These are phyloP conservation scores for Diaporthe citri DNA, from an alignment of 2,329 filamentous ascomycete genomes.

Conservation along the genomic window DNA sequence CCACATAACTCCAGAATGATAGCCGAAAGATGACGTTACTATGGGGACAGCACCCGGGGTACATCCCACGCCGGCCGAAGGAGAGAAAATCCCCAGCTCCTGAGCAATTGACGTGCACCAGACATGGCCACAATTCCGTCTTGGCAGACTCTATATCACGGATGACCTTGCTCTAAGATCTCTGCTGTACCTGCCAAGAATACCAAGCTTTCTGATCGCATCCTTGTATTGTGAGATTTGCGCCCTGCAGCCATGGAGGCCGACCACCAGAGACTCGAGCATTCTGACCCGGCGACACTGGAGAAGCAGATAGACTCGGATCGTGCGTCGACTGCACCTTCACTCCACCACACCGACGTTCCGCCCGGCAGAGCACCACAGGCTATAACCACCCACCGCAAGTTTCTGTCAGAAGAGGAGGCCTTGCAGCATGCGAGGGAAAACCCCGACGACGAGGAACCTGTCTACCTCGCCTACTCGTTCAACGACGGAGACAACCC, in stretches of 20 bases:
- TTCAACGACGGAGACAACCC: constrained; percentile 29
- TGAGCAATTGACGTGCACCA: background rate
- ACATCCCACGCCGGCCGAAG: background rate
- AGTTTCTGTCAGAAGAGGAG: constrained; percentile 21
- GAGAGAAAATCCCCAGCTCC: background rate
- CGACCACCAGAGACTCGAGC: background rate
- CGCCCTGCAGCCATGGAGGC: background rate
- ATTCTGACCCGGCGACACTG: constrained; percentile 10
- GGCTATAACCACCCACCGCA: background rate
- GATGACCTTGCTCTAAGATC: background rate
- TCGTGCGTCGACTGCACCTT: background rate
- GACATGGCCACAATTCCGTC: background rate
- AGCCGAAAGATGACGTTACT: background rate
- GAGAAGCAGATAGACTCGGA: constrained; percentile 18
- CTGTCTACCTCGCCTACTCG: constrained; percentile 26
- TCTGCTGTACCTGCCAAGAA: background rate
- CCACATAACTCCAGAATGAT: background rate
- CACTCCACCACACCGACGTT: background rate
- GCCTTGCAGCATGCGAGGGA: constrained; percentile 21
- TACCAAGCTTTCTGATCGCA: constrained; percentile 12
- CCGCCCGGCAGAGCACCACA: background rate
- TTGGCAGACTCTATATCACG: background rate
- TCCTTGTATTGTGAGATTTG: background rate
- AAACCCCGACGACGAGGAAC: constrained; percentile 5
- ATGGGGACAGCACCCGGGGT: background rate